These are phyloP conservation scores for Hemileccinum rubropunctum DNA, from an alignment of 768 basidiomycete species.

Conservation along the genomic window DNA sequence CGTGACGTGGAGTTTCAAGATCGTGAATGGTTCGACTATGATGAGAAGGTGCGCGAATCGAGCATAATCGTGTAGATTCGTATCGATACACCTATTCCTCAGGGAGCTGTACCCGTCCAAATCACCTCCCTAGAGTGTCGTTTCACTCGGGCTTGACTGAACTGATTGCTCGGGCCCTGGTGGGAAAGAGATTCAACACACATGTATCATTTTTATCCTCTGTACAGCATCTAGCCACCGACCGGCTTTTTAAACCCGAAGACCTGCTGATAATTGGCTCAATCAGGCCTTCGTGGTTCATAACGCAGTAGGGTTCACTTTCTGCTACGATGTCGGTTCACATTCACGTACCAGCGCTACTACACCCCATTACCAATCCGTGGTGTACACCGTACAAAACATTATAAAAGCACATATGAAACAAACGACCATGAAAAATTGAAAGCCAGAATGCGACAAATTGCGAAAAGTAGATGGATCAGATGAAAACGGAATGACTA, in stretches of 20 bases:
- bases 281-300: too few relatives aligned
- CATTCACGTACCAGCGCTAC: slow-evolving; percentile 34
- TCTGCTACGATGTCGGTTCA: slow-evolving; percentile 3
- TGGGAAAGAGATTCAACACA: too few relatives aligned
- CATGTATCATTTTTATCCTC: too few relatives aligned
- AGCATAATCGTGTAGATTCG: neutral
- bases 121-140: slow-evolving; percentile 64
- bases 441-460: slow-evolving; percentile 20
- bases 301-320: too few relatives aligned
- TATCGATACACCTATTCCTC: slow-evolving; percentile 4
- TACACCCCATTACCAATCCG: slow-evolving; percentile 26
- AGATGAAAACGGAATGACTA: slow-evolving; percentile 18
- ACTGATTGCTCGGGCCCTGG: too few relatives aligned
- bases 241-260: too few relatives aligned
- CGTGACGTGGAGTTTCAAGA: slow-evolving; percentile 50
- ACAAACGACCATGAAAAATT: slow-evolving; percentile 20
- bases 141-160: slow-evolving; percentile 60
- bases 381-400: slow-evolving; percentile 25
- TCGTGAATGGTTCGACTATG: slow-evolving; percentile 82
- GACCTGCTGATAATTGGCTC: too few relatives aligned
- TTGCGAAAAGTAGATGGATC: slow-evolving; percentile 26
- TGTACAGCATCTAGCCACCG: too few relatives aligned
- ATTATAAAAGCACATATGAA: slow-evolving; percentile 35
- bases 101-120: slow-evolving; percentile 65
- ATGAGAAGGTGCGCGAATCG: slow-evolving; percentile 66